These are phyloP conservation scores for Globisporangium rhizosaccharum DNA, from an alignment of 352 stramenopile species.

Conservation along the genomic window DNA sequence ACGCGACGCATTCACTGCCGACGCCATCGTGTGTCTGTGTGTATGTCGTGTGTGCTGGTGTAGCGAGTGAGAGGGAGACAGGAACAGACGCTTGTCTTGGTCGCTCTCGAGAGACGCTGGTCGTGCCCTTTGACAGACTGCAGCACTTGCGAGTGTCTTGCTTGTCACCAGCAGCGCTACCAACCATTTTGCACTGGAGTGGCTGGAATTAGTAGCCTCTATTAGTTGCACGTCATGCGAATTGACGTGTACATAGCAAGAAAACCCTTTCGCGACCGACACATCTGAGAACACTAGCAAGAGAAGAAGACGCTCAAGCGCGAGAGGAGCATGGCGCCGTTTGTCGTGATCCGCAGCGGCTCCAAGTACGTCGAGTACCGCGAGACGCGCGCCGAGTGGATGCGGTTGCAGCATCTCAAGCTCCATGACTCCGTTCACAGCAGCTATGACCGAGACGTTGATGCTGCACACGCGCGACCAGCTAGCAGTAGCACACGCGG, in stretches of 20 bases:
- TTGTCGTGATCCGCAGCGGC: conserved; percentile 65
- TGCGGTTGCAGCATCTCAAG: conserved; percentile 16
- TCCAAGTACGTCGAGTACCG: conserved; percentile 63
- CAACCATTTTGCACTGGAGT: conserved; percentile 8
- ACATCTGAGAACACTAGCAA: not conserved
- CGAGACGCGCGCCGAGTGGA: conserved; percentile 42
- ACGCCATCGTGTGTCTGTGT: conserved; percentile 30
- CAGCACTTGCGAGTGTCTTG: not conserved
- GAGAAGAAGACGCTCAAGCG: not conserved
- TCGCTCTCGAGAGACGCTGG: no score
- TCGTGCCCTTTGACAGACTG: conserved; percentile 6
- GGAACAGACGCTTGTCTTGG: not conserved
- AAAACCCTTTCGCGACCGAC: no score
- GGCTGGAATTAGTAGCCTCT: not conserved
- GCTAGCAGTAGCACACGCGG: conserved; percentile 3
- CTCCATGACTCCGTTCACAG: conserved; percentile 8
- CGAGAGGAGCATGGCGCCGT: conserved; percentile 40
- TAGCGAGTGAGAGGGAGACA: not conserved
- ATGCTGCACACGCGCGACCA: conserved; percentile 15
- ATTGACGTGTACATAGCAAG: not conserved
- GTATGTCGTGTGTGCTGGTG: not conserved
- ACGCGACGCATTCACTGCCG: conserved; percentile 66
- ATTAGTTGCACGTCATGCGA: not conserved
- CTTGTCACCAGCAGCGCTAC: not conserved
- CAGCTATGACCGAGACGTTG: not conserved